Evolutionary conservation across 129 eudicot genomes (phyloP).

Genomic region (Flaveria ramosissima): DNA sequence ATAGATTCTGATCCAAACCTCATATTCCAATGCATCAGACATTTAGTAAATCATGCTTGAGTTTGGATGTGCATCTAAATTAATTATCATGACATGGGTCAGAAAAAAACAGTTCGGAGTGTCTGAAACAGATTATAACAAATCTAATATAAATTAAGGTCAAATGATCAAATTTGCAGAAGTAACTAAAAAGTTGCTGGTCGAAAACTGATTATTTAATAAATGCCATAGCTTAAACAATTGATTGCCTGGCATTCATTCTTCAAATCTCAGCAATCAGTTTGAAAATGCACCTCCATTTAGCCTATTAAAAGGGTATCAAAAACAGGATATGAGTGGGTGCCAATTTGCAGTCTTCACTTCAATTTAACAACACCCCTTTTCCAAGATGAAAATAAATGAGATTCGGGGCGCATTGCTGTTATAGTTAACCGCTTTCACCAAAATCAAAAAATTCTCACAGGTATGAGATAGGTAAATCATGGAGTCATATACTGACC

Average conservation of each 20-base stretch:
- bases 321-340: too few relatives aligned
- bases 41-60: neutral
- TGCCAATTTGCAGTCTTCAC: too few relatives aligned
- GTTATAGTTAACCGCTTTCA: neutral
- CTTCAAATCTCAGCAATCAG: too few relatives aligned
- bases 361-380: too few relatives aligned
- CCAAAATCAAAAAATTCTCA: neutral
- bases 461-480: too few relatives aligned
- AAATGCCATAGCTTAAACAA: too few relatives aligned
- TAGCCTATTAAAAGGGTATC: too few relatives aligned
- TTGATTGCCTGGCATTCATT: too few relatives aligned
- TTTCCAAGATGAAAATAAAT: neutral
- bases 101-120: neutral
- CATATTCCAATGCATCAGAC: neutral
- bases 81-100: neutral
- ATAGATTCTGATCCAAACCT: neutral
- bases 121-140: neutral
- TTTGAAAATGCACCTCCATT: too few relatives aligned
- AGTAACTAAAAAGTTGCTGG: too few relatives aligned
- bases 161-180: neutral
- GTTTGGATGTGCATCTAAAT: constrained; percentile 11
- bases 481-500: constrained; percentile 34
- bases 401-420: neutral
- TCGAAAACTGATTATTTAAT: too few relatives aligned
- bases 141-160: neutral